Base-by-base conservation (phyloP, 2,329 filamentous ascomycete genomes). In the Cryphonectria carpinicola region DNA sequence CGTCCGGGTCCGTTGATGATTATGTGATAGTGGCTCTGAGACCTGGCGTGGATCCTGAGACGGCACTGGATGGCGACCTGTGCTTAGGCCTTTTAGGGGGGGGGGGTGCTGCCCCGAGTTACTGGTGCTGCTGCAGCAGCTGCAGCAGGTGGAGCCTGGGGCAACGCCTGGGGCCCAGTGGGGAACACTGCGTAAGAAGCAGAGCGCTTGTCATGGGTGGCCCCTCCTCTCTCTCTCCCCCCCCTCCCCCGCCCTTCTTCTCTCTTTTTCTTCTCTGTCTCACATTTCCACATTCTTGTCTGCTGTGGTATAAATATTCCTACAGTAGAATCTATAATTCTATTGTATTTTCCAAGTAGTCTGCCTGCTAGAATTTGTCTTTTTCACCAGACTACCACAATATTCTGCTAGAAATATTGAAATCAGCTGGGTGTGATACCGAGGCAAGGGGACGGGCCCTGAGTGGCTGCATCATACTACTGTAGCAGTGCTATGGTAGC, bases 1-100 rank as follows among this genome's bases (percentile, higher is more conserved):
- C 39, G 39, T 32, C 25, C n/a, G 61, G 61, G n/a, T 64, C 43
- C 61, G 61, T 17, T 64, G 58, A 64, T 43, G 61, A 46, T 46
- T 46, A 46, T 17, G 61, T 64, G 39, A 32, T 64, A 35, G 35
- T 32, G 58, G 13, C 19, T 22, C 22, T 14, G 28, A 17, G 39
- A 28, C 39, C 39, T 32, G 54, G 39, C 37, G 17, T 64, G 61
- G 61, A 64, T 43, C 39, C 61, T 28, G 22, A n/a, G 19, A 49
- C 22, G 58, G 58, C 28, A 19, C 35, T 37, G 58, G 58, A 35
- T 28, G 28, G 22, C 22, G 22, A 49, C 46, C 58, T 39, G 58
- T 61, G 28, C n/a, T 11, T 32, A 22, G 6, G 28, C 25, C n/a
- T n/a, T n/a, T 35, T 28, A 2, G 32, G 32, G 4, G 32, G 32